Percentiles rank a stretch among this genome's conserved stretches.
phyloP scores from a whole-genome alignment of 1,284 basidiomycete species.

The Ustilago vetiveriae region DNA sequence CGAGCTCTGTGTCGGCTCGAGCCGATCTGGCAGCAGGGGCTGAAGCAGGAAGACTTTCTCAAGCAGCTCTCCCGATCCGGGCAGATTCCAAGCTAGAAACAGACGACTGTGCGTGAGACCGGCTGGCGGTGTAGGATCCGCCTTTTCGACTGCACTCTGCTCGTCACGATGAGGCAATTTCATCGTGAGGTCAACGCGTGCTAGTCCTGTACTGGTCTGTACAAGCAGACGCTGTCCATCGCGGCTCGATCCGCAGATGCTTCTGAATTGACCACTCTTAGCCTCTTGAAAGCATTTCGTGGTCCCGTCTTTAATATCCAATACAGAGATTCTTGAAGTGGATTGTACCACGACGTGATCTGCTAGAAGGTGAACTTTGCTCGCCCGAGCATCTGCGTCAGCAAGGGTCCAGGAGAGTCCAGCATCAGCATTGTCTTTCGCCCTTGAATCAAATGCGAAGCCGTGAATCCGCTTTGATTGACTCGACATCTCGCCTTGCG shows the following conservation, averaged over 20 bases:
- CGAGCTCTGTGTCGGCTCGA: too few relatives aligned
- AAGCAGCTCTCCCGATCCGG: slow-evolving; percentile 15
- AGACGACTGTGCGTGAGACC: slow-evolving; percentile 6
- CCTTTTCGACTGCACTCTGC: slow-evolving; percentile 3
- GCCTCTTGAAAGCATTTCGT: slow-evolving; percentile 5
- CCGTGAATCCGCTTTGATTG: neutral
- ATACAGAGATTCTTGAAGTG: neutral
- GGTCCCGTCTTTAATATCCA: neutral
- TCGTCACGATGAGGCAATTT: neutral
- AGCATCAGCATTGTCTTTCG: neutral
- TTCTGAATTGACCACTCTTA: neutral
- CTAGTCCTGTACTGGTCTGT: slow-evolving; percentile 8
- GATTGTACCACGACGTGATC: slow-evolving; percentile 7
- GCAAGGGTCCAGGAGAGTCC: slow-evolving; percentile 7
- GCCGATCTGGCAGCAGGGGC: neutral
- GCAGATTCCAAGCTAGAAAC: slow-evolving; percentile 27
- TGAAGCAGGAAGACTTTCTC: slow-evolving; percentile 26
- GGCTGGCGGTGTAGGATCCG: neutral
- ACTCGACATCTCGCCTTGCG: neutral
- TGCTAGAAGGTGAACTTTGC: neutral
- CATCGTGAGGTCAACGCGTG: slow-evolving; percentile 7
- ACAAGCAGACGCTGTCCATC: slow-evolving; percentile 17
- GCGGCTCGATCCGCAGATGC: slow-evolving; percentile 17
- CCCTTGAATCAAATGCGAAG: neutral
- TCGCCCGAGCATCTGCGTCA: neutral